Conservation (phyloP, 2,329 filamentous ascomycete species). For the Xylaria hypoxylon region DNA sequence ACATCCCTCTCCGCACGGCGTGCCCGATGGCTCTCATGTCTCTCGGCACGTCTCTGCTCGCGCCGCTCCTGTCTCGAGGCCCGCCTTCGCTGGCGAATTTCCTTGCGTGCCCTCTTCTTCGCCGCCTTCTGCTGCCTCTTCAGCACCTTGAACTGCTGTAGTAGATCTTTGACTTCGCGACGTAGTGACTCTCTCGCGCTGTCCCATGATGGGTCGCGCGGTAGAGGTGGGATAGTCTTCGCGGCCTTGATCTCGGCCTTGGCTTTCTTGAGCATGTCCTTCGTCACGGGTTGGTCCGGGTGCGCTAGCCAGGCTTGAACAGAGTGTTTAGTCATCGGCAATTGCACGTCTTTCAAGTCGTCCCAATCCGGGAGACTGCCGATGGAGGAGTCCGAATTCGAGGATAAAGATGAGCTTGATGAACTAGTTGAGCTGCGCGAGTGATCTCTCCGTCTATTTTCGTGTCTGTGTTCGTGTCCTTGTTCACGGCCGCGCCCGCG, state of each 20-base stretch:
- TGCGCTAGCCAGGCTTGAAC: constrained; percentile 63
- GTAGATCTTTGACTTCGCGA: constrained; percentile 54
- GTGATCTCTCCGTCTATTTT: constrained; percentile 12
- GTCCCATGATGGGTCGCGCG: constrained; percentile 30
- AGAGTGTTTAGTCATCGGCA: constrained; percentile 59
- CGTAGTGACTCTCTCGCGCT: constrained; percentile 31
- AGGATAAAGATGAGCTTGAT: constrained; percentile 52
- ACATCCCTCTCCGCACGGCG: constrained; percentile 28
- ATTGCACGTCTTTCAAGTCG: constrained; percentile 60
- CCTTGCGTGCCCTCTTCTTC: constrained; percentile 48
- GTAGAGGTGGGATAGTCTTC: constrained; percentile 40
- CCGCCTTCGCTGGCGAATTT: constrained; percentile 50
- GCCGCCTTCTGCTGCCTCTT: constrained; percentile 55
- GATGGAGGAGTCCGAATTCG: constrained; percentile 56
- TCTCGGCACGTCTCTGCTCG: constrained; percentile 11
- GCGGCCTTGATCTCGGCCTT: constrained; percentile 58
- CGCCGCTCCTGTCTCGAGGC: constrained; percentile 49
- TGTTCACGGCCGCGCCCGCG: constrained; percentile 29
- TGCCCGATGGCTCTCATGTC: constrained; percentile 27
- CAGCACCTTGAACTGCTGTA: constrained; percentile 60
- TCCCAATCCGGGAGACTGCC: constrained; percentile 67
- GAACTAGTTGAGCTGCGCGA: constrained; percentile 40
- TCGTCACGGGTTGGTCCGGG: constrained; percentile 63
- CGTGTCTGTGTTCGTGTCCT: constrained; percentile 17
- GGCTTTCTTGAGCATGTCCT: constrained; percentile 56